Evolutionary conservation across 2,329 filamentous ascomycete genomes (phyloP).

Genomic region (Metarhizium robertsii): DNA sequence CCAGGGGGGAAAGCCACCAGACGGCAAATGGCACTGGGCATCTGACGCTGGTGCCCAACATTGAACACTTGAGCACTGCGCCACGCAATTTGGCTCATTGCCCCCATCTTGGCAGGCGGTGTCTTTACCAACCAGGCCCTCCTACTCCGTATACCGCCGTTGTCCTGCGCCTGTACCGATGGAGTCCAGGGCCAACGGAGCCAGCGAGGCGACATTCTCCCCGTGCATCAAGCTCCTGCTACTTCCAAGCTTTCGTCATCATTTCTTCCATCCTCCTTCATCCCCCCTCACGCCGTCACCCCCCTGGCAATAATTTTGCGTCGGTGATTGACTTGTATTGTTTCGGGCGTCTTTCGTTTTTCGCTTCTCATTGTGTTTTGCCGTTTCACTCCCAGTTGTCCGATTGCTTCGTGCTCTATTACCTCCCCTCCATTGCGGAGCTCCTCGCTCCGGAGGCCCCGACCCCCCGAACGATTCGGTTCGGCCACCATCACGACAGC

Average conservation of each 20-base stretch:
- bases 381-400: neutral
- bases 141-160: too few relatives aligned
- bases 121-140: too few relatives aligned
- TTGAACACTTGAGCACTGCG: too few relatives aligned
- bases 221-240: neutral
- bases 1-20: too few relatives aligned
- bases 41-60: too few relatives aligned
- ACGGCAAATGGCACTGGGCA: too few relatives aligned
- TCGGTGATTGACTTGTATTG: neutral
- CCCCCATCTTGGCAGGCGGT: too few relatives aligned
- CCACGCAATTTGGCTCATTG: too few relatives aligned
- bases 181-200: neutral
- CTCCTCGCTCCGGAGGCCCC: constrained; percentile 2
- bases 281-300: constrained; percentile 5
- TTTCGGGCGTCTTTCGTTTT: neutral
- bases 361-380: neutral
- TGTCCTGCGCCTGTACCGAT: too few relatives aligned
- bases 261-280: constrained; percentile 7
- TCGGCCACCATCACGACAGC: neutral
- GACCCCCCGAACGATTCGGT: neutral
- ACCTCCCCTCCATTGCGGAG: constrained; percentile 2
- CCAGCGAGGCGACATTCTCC: neutral
- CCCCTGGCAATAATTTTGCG: neutral
- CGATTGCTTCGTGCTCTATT: constrained; percentile 4
- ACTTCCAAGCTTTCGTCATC: constrained; percentile 7